Percentiles rank a stretch among this genome's conserved stretches.
Evolutionary conservation across 306 rosid genomes (phyloP).

Genomic region (Luffa acutangula): DNA sequence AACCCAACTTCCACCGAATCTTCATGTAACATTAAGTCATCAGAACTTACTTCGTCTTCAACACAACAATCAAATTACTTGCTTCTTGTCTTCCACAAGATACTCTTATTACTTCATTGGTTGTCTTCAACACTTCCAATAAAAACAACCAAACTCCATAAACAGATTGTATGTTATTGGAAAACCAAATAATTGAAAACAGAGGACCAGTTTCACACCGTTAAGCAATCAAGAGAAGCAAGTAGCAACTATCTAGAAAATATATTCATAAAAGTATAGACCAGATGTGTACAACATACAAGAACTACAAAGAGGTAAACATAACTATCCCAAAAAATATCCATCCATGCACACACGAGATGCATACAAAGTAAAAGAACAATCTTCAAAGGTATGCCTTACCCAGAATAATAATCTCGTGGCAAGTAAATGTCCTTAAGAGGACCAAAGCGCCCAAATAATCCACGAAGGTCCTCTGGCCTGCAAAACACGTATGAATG

Average conservation of each 20-base stretch:
- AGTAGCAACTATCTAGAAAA: neutral
- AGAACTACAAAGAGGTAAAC: neutral
- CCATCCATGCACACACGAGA: neutral
- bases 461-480: constrained; percentile 52
- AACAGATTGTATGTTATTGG: constrained; percentile 25
- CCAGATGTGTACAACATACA: constrained; percentile 2
- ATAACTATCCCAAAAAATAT: neutral
- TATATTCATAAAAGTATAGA: neutral
- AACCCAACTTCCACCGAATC: constrained; percentile 51
- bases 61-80: constrained; percentile 43
- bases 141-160: constrained; percentile 57
- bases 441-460: constrained; percentile 64
- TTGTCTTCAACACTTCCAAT: constrained; percentile 73
- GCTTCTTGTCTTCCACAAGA: constrained; percentile 50
- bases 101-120: constrained; percentile 65
- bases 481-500: constrained; percentile 24
- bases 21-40: constrained; percentile 40
- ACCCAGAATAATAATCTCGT: constrained; percentile 79
- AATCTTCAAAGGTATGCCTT: constrained; percentile 10
- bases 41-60: constrained; percentile 55
- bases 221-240: too few species aligned
- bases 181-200: constrained; percentile 4
- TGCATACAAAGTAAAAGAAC: constrained; percentile 4
- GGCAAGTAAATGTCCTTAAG: constrained; percentile 82
- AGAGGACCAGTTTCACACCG: neutral